A percentile compares a stretch with the other conserved stretches of the same genome.
Evolutionary conservation across 2,329 filamentous ascomycete genomes (phyloP).

Genomic region (Pseudogymnoascus sp.): DNA sequence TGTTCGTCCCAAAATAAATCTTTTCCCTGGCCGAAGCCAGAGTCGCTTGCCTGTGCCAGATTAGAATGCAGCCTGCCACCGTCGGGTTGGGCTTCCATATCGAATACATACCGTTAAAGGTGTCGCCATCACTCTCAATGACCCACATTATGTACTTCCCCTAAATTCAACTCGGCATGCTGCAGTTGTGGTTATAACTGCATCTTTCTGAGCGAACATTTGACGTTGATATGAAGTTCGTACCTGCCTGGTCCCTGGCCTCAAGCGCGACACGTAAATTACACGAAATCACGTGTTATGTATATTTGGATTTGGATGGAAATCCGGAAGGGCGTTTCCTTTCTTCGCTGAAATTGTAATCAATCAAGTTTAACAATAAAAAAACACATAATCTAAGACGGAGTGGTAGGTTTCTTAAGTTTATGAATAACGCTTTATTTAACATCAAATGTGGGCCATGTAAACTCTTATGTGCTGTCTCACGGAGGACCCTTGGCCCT

Average conservation of each 20-base stretch:
- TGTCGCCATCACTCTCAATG: slow-evolving; percentile 46
- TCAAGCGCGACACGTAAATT: not conserved
- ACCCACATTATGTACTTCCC: slow-evolving; percentile 39
- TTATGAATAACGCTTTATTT: not conserved
- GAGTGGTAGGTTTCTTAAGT: not conserved
- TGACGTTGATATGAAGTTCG: not conserved
- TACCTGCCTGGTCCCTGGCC: not conserved
- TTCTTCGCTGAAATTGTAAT: not conserved
- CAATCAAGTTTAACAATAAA: not conserved
- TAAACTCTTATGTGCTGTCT: not conserved
- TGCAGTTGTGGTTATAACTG: not conserved
- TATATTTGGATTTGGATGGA: not conserved
- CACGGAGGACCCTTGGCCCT: slow-evolving; percentile 22
- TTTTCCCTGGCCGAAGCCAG: slow-evolving; percentile 81
- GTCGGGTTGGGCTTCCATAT: not conserved
- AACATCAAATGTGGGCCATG: not conserved
- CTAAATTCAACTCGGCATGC: not conserved
- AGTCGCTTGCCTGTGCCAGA: slow-evolving; percentile 53
- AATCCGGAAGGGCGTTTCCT: not conserved
- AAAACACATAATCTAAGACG: not conserved
- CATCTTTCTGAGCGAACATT: not conserved
- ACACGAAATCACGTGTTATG: not conserved
- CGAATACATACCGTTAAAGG: slow-evolving; percentile 38
- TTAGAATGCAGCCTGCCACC: slow-evolving; percentile 16
- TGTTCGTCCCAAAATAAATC: slow-evolving; percentile 78